Evolutionary conservation across 2,329 filamentous ascomycete genomes (phyloP), one percentile per base, ranked within the genome.

Genomic region (Nothopassalora personata): DNA sequence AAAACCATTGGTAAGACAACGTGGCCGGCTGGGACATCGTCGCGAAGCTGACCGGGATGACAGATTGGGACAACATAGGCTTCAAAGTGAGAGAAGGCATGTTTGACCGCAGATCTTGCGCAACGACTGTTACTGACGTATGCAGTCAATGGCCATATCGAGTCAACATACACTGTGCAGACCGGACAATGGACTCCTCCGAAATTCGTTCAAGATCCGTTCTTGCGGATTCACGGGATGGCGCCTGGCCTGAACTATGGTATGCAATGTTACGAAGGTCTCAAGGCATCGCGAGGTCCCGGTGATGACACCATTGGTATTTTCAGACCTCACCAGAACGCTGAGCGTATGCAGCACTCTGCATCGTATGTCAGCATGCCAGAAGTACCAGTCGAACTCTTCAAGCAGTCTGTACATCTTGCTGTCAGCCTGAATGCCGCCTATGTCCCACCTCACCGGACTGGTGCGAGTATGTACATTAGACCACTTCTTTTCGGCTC

Each of bases 241-340:
- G 87, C 92, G 0, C 92, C 94, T 0, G 93, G 86, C 47, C 84
- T 97, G 65, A 99, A 99, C 82, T 99, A 99, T 75, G 91, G 93
- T 59, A 91, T 96, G 73, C 94, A 97, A 79, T 93, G 91, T 69
- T 99, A 96, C 80, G 94, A 99, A 75, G 94, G 94, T n/a, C 86
- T 97, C 73, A 97, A 97, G 77, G 92, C 93, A 57, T 97, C 97
- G 83, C 91, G 93, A 63, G 80, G 82, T 2, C 89, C 91, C 18
- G 79, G 82, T 59, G 84, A 88, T 73, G 73, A 80, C 60, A 76
- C 77, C 60, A 92, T 97, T 77, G 85, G 86, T 72, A 84, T 97
- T 74, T 97, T 97, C 84, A 88, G 93, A 4, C 90, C 93, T 0
- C 82, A 87, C 70, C 86, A 87, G 72, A 97, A 97, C 74, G 94